Base-by-base conservation (phyloP, 352 stramenopile genomes). In the Phytopythium helicoides region DNA sequence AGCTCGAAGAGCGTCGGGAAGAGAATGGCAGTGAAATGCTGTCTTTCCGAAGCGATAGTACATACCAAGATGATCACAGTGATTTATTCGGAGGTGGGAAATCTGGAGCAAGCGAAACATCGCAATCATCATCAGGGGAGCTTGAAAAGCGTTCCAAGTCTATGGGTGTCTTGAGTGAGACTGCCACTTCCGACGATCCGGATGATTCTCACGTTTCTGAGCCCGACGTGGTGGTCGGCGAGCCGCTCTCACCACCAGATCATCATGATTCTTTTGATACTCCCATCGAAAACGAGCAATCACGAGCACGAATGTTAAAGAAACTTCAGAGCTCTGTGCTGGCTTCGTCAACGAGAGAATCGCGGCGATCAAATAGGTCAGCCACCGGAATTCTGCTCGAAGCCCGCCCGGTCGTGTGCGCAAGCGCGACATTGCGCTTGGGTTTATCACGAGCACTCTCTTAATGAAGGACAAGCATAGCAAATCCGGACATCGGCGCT, bases 401-500 rank as follows among this genome's bases (percentile, higher is more conserved):
- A 34, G 47, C 10, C 6, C 22, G 0, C 38, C 52, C 41, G 52
- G 51, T 48, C 75, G 81, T 34, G 50, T 82, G 15, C 76, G 81
- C 15, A 92, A 92, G 36, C 77, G 81, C 28, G 81, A 92, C 47
- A 71, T 88, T 31, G 81, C 76, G 8, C 68, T 76, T 18, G 78
- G 74, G 33, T 87, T 89, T 35, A 34, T 52, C 33, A 60, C 62
- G 25, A 73, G 62, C 42, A 54, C 55, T 28, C 39, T 51, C 12
- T 33, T 51, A 16, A 23, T 58, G 22, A 67, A 55, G 18, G 50
- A 62, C 31, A 52, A 52, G 19, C 10, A 34, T 19, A 35, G 5
- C 14, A 34, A 22, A 2, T 35, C 46, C 0, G 33, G n/a, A 18
- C 3, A 23, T 21, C 38, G 33, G 21, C 26, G 33, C 11, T 45